These are phyloP conservation scores for Coemansia sp. DNA, from an alignment of 192 early-diverging fungal species.

Conservation along the genomic window DNA sequence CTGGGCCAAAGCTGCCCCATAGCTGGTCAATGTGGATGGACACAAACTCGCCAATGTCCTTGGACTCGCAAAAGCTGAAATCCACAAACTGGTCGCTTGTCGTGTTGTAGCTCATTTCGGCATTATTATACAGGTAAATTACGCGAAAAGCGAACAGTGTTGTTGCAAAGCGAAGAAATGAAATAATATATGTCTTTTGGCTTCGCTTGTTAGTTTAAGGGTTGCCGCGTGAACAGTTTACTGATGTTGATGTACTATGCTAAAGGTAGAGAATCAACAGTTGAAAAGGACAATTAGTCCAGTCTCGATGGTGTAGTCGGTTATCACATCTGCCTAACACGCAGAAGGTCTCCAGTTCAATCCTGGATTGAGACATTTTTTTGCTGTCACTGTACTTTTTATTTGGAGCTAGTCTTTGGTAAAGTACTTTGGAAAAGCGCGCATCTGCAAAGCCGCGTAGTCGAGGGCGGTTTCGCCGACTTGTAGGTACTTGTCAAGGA, in stretches of 20 bases:
- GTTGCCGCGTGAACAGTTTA: too few species aligned
- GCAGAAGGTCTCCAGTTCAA: conserved; percentile 50
- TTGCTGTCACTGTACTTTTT: conserved; percentile 10
- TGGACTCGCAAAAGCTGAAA: conserved; percentile 55
- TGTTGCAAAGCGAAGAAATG: background rate
- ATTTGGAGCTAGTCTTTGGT: background rate
- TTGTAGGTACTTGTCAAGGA: background rate
- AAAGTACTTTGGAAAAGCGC: conserved; percentile 3
- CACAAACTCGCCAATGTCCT: conserved; percentile 48
- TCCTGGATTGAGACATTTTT: conserved; percentile 35
- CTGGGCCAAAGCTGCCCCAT: conserved; percentile 28
- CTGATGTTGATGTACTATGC: too few species aligned
- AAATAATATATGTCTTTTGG: background rate
- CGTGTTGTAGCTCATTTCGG: conserved; percentile 41
- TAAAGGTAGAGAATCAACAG: background rate
- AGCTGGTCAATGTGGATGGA: conserved; percentile 46
- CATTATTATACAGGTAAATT: background rate
- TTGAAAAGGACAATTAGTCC: background rate
- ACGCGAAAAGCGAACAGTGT: background rate
- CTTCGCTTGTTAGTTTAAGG: too few species aligned
- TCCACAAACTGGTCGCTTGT: conserved; percentile 47
- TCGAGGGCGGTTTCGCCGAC: background rate
- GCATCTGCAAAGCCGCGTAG: background rate
- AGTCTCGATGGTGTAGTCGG: conserved; percentile 44
- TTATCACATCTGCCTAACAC: conserved; percentile 50